Conservation (phyloP, 768 basidiomycete species). For the Hortiboletus campestris region DNA sequence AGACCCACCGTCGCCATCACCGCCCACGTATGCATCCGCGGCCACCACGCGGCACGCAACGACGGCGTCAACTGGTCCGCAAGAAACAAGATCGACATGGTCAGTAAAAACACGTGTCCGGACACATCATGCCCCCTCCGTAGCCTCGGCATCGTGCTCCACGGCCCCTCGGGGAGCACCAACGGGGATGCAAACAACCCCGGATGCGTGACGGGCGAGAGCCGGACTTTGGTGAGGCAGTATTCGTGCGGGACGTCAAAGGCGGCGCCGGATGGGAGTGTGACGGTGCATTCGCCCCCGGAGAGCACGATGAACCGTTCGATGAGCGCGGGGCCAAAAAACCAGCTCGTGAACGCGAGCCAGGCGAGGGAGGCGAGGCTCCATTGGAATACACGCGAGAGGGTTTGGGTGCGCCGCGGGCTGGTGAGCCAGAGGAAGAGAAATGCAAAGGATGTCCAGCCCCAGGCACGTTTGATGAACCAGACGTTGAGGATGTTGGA, state of each 20-base stretch:
- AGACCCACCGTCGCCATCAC: conserved; percentile 46
- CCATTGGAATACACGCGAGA: conserved; percentile 52
- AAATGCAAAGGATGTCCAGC: conserved; percentile 77
- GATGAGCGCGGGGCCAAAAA: conserved; percentile 80
- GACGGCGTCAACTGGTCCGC: conserved; percentile 68
- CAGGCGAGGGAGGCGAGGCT: conserved; percentile 60
- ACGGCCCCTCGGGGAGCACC: conserved; percentile 38
- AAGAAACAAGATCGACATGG: conserved; percentile 75
- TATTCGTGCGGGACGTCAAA: conserved; percentile 54
- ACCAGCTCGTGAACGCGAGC: conserved; percentile 79
- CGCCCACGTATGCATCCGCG: conserved; percentile 46
- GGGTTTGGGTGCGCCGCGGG: conserved; percentile 43
- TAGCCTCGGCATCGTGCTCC: conserved; percentile 57
- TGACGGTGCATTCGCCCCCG: conserved; percentile 76
- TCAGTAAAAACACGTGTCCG: conserved; percentile 89
- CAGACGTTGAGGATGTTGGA: conserved; percentile 75
- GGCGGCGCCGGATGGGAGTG: conserved; percentile 53
- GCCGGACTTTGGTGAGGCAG: conserved; percentile 49
- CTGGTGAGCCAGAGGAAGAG: conserved; percentile 57
- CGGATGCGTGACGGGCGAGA: conserved; percentile 65
- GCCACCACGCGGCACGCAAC: conserved; percentile 41
- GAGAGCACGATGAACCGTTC: conserved; percentile 62
- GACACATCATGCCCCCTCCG: conserved; percentile 88
- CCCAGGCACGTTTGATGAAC: conserved; percentile 93
- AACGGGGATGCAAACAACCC: conserved; percentile 50